phyloP scores from a whole-genome alignment of 2,329 filamentous ascomycete species.

The Cordyceps farinosa region DNA sequence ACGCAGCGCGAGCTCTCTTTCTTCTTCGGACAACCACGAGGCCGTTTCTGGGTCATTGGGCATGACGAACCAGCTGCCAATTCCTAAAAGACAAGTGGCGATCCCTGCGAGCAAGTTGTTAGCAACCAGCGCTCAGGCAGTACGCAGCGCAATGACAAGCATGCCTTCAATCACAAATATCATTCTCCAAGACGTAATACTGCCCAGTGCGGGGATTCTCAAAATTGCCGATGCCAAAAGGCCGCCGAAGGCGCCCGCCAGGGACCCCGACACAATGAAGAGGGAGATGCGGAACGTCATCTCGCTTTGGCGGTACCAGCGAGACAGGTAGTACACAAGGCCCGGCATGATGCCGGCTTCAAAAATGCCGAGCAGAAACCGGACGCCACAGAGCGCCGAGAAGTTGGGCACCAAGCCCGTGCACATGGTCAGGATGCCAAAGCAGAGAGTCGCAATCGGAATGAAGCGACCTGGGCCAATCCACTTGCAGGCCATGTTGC shows the following conservation, averaged over 20 bases:
- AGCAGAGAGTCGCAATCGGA: constrained; percentile 53
- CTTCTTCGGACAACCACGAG: constrained; percentile 60
- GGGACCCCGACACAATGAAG: constrained; percentile 62
- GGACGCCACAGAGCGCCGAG: constrained; percentile 46
- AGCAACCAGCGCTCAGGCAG: not conserved
- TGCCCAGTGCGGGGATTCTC: constrained; percentile 53
- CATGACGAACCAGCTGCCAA: constrained; percentile 60
- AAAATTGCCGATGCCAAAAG: constrained; percentile 61
- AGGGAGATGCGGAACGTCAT: constrained; percentile 60
- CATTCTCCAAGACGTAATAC: constrained; percentile 60
- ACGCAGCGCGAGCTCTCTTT: constrained; percentile 59
- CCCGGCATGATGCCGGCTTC: constrained; percentile 64
- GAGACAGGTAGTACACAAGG: constrained; percentile 61
- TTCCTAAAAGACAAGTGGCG: constrained; percentile 48
- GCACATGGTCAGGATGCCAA: constrained; percentile 56
- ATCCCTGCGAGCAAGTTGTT: constrained; percentile 37
- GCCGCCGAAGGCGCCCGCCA: constrained; percentile 66
- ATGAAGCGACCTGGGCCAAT: constrained; percentile 64
- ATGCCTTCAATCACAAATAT: constrained; percentile 65
- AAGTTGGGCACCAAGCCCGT: constrained; percentile 57
- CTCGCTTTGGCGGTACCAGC: constrained; percentile 62
- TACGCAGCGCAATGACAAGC: not conserved
- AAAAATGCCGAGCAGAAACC: constrained; percentile 58
- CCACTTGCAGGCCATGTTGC: constrained; percentile 60
- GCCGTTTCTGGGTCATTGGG: constrained; percentile 65